phyloP scores from a whole-genome alignment of 371 early-diverging fungal species.

The Capniomyces stellatus region DNA sequence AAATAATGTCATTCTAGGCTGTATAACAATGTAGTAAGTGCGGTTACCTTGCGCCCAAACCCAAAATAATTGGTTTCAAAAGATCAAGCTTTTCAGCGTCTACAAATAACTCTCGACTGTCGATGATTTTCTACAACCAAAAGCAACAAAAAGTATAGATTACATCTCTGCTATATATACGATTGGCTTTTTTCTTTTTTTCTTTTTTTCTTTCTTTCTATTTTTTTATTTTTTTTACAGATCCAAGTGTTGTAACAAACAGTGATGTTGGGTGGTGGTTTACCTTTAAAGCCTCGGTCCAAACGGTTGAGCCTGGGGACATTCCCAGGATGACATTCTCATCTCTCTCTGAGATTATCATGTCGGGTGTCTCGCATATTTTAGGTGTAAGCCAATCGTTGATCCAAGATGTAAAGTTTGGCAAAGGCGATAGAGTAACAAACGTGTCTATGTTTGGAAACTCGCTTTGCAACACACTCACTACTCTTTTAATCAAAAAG shows the following conservation, averaged over 20 bases:
- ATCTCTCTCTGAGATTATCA: constrained; percentile 3
- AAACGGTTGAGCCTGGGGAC: constrained; percentile 10
- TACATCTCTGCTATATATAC: too few relatives aligned
- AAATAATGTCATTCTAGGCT: too few relatives aligned
- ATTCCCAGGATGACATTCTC: constrained; percentile 1
- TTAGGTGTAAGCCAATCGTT: constrained; percentile 19
- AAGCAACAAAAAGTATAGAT: not conserved
- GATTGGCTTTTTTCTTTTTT: too few relatives aligned
- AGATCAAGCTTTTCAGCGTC: constrained; percentile 11
- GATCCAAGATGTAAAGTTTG: constrained; percentile 63
- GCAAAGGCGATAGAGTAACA: constrained; percentile 72
- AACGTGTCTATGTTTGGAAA: constrained; percentile 50
- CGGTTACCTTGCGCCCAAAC: constrained; percentile 33
- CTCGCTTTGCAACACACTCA: constrained; percentile 40
- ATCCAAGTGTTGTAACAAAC: too few relatives aligned
- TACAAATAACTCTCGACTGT: constrained; percentile 15
- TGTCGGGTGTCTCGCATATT: constrained; percentile 2
- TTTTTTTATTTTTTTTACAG: too few relatives aligned
- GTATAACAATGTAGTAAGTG: too few relatives aligned
- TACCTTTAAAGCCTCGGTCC: constrained; percentile 14
- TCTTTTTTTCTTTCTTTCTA: too few relatives aligned
- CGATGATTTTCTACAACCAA: constrained; percentile 5
- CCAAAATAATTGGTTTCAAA: constrained; percentile 37
- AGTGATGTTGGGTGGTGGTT: too few relatives aligned
- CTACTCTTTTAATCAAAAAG: constrained; percentile 69